Conservation (phyloP, 768 basidiomycete species). For the Steccherinum ochraceum region DNA sequence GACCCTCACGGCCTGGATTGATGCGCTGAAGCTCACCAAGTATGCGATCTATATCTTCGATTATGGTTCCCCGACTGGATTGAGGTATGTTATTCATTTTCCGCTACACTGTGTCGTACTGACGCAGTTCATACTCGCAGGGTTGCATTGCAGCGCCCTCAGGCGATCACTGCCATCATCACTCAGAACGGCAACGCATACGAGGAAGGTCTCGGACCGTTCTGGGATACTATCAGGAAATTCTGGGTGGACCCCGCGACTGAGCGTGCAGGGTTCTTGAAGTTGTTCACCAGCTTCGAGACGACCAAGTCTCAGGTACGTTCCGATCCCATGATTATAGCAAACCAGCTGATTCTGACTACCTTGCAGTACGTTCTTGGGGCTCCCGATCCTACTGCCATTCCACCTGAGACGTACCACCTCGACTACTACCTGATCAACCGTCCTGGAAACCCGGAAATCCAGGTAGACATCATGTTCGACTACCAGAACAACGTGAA, state of each 20-base stretch:
- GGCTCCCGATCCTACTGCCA: constrained; percentile 27
- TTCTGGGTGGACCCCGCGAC: constrained; percentile 27
- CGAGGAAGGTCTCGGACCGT: constrained; percentile 35
- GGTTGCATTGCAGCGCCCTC: constrained; percentile 35
- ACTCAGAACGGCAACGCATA: constrained; percentile 46
- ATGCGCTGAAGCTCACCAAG: constrained; percentile 30
- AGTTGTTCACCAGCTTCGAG: constrained; percentile 21
- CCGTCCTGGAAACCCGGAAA: constrained; percentile 32
- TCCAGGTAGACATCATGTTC: constrained; percentile 37
- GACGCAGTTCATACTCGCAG: constrained; percentile 14
- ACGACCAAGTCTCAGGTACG: constrained; percentile 28
- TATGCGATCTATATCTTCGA: constrained; percentile 45
- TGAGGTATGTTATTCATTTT: constrained; percentile 17
- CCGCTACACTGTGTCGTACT: neutral
- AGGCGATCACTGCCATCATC: constrained; percentile 37
- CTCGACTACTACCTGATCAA: constrained; percentile 36
- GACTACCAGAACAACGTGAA: constrained; percentile 36
- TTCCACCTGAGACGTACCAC: constrained; percentile 33
- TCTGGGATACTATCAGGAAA: constrained; percentile 29
- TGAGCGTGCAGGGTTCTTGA: constrained; percentile 22
- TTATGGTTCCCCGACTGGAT: constrained; percentile 36
- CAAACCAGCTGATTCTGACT: neutral
- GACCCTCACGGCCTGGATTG: constrained; percentile 36
- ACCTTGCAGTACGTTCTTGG: constrained; percentile 31
- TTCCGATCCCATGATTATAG: neutral